These are phyloP conservation scores for Porcisia hertigi DNA, from an alignment of 208 protist species.

Conservation along the genomic window DNA sequence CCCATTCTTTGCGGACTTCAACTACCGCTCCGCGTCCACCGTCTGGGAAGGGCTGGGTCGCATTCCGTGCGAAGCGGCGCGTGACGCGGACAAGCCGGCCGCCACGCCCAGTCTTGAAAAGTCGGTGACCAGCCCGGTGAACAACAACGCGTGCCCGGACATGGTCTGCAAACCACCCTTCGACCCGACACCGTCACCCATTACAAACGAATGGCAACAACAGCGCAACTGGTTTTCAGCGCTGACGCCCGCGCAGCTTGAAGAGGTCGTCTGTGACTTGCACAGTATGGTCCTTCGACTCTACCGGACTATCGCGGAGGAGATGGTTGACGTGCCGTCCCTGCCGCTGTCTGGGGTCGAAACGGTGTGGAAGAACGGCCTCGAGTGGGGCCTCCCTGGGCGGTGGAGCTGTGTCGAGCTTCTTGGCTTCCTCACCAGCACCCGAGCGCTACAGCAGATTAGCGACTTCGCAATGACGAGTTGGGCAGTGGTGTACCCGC, in stretches of 20 bases:
- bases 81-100: not conserved
- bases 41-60: constrained; percentile 46
- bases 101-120: not conserved
- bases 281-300: constrained; percentile 17
- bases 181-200: not conserved
- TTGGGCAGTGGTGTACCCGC: constrained; percentile 38
- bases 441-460: constrained; percentile 48
- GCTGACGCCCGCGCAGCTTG: constrained; percentile 15
- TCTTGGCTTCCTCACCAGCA: constrained; percentile 40
- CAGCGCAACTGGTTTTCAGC: constrained; percentile 21
- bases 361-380: constrained; percentile 1
- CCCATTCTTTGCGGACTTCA: constrained; percentile 69
- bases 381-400: constrained; percentile 6
- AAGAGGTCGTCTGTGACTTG: constrained; percentile 15
- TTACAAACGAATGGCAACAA: not conserved
- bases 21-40: constrained; percentile 31
- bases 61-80: constrained; percentile 14
- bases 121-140: not conserved
- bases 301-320: constrained; percentile 10
- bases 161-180: not conserved
- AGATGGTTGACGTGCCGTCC: constrained; percentile 8
- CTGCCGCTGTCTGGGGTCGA: not conserved
- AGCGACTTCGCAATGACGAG: constrained; percentile 53
- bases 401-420: constrained; percentile 39
- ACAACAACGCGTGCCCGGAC: too few species aligned